Conservation (phyloP, 2,329 filamentous ascomycete genomes). For the Fusarium hostae region DNA sequence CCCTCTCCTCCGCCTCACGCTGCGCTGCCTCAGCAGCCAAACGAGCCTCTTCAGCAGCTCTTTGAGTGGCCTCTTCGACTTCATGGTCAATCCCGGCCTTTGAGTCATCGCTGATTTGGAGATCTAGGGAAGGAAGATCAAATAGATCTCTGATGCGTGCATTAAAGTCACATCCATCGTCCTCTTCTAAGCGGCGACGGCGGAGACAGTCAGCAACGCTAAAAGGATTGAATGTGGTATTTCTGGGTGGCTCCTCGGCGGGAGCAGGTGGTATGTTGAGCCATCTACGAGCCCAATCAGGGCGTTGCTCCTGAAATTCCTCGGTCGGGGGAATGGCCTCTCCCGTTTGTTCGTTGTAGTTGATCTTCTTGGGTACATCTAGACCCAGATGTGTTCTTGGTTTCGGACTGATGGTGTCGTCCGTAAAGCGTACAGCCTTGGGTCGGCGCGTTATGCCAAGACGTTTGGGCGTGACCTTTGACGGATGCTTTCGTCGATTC, state of each 20-base stretch:
- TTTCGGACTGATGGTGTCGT: conserved; percentile 42
- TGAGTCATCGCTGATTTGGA: conserved; percentile 47
- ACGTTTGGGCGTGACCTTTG: conserved; percentile 40
- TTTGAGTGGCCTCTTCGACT: conserved; percentile 40
- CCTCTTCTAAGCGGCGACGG: conserved; percentile 13
- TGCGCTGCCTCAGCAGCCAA: conserved; percentile 41
- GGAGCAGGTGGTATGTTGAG: conserved; percentile 15
- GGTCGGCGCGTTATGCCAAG: conserved; percentile 40
- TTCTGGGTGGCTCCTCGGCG: background rate
- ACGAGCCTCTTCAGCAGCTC: conserved; percentile 45
- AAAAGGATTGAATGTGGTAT: background rate
- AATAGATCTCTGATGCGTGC: conserved; percentile 43
- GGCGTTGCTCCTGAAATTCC: conserved; percentile 24
- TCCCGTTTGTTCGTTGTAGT: conserved; percentile 6
- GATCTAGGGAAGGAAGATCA: conserved; percentile 41
- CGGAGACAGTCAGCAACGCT: background rate
- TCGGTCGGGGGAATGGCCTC: background rate
- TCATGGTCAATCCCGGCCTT: conserved; percentile 40
- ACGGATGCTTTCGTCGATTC: conserved; percentile 36
- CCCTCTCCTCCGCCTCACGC: conserved; percentile 40
- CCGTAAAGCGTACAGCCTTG: conserved; percentile 47
- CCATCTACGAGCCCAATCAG: conserved; percentile 18
- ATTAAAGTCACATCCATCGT: conserved; percentile 22
- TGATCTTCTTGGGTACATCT: conserved; percentile 37
- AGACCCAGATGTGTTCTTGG: conserved; percentile 43